These are phyloP conservation scores for Caloboletus inedulis DNA, from an alignment of 1,284 basidiomycete species.

Conservation along the genomic window DNA sequence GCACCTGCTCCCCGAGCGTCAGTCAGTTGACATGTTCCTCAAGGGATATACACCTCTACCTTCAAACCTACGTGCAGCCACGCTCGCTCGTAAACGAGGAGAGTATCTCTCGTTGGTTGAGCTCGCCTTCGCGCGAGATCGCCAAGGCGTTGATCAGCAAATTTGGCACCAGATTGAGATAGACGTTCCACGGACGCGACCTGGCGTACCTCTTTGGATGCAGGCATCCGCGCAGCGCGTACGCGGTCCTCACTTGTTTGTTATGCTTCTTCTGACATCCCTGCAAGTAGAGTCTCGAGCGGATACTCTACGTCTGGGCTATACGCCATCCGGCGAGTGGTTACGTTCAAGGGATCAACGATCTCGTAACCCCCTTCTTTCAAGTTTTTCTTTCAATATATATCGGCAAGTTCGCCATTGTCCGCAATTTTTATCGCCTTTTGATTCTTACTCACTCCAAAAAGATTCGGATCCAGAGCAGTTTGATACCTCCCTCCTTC, in stretches of 20 bases:
- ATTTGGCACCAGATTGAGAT: slow-evolving; percentile 99
- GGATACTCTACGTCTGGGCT: slow-evolving; percentile 96
- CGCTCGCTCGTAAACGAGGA: slow-evolving; percentile 83
- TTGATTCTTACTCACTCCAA: slow-evolving; percentile 9
- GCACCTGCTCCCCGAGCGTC: background rate
- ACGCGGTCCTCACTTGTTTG: slow-evolving; percentile 27
- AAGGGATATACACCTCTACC: slow-evolving; percentile 93
- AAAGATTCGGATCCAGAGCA: slow-evolving; percentile 83
- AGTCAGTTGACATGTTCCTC: slow-evolving; percentile 2
- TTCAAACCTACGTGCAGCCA: slow-evolving; percentile 70
- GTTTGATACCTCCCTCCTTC: slow-evolving; percentile 79
- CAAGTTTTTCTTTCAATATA: slow-evolving; percentile 91
- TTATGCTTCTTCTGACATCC: slow-evolving; percentile 18
- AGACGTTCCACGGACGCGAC: slow-evolving; percentile 90
- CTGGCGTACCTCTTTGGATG: slow-evolving; percentile 90
- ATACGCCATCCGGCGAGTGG: slow-evolving; percentile 95
- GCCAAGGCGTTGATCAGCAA: slow-evolving; percentile 82
- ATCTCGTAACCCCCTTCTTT: slow-evolving; percentile 93
- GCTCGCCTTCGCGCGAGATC: slow-evolving; percentile 86
- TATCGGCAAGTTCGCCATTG: slow-evolving; percentile 58
- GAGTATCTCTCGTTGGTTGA: slow-evolving; percentile 91
- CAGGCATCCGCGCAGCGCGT: slow-evolving; percentile 83
- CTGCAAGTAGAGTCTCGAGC: slow-evolving; percentile 71
- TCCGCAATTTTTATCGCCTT: background rate
- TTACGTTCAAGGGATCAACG: slow-evolving; percentile 98